Conservation (phyloP, 208 protist species). For the Leishmania guyanensis region DNA sequence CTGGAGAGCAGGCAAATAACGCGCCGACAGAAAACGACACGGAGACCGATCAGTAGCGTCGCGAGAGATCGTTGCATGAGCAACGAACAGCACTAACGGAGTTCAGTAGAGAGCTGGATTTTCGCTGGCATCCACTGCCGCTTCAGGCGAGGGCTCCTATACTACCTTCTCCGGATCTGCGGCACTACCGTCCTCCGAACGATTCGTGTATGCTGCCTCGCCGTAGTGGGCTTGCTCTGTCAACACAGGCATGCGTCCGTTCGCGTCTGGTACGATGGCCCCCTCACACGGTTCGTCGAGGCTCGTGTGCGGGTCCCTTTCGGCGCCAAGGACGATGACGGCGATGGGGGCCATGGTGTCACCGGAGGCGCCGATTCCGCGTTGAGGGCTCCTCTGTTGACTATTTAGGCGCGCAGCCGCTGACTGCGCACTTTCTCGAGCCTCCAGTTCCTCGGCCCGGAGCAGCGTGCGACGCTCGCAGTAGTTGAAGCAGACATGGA, state of each 20-base stretch:
- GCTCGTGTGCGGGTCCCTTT: not conserved
- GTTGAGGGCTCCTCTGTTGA: not conserved
- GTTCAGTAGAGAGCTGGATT: not conserved
- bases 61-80: not conserved
- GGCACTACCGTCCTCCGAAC: not conserved
- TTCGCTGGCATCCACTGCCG: not conserved
- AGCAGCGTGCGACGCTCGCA: slow-evolving; percentile 7
- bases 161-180: not conserved
- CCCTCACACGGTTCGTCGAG: slow-evolving; percentile 15
- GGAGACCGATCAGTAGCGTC: not conserved
- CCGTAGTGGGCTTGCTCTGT: slow-evolving; percentile 15
- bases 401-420: not conserved
- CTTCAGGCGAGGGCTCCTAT: not conserved
- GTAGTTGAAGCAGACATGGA: slow-evolving; percentile 12
- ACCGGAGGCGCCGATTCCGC: not conserved
- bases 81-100: not conserved
- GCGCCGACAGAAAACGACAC: not conserved
- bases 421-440: not conserved
- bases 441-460: not conserved
- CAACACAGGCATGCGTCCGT: not conserved
- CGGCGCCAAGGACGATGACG: slow-evolving; percentile 8
- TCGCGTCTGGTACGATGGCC: slow-evolving; percentile 12
- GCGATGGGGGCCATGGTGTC: not conserved
- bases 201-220: slow-evolving; percentile 3
- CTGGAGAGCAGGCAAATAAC: too few relatives aligned